phyloP scores from a whole-genome alignment of 73 alveolate genomes.

The Symbiodinium natans region DNA sequence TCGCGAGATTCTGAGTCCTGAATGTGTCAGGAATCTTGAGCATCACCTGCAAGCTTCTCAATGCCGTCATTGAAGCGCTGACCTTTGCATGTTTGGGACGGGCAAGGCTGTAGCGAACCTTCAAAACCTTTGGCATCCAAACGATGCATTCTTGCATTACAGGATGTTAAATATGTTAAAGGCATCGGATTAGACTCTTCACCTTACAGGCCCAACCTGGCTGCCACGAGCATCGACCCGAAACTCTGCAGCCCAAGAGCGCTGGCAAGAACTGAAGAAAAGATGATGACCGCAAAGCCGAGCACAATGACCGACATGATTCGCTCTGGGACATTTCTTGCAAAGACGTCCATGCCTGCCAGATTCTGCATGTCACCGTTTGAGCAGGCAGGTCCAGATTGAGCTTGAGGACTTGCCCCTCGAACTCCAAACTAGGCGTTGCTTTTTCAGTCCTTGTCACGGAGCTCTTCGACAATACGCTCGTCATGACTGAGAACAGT shows the following conservation, averaged over 20 bases:
- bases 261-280: constrained; percentile 75
- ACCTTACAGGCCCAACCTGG: too few species aligned
- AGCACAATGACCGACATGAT: constrained; percentile 88
- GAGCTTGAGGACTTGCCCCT: neutral
- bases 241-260: constrained; percentile 4
- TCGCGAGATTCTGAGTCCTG: neutral
- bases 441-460: too few species aligned
- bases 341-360: constrained; percentile 88
- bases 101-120: too few species aligned
- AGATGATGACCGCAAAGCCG: constrained; percentile 89
- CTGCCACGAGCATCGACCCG: too few species aligned
- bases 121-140: too few species aligned
- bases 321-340: constrained; percentile 67
- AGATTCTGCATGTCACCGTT: too few species aligned
- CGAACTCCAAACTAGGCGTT: too few species aligned
- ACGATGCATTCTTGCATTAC: too few species aligned
- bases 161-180: too few species aligned
- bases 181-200: too few species aligned
- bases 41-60: constrained; percentile 62
- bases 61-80: constrained; percentile 78
- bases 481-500: too few species aligned
- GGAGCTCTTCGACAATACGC: too few species aligned
- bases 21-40: neutral
- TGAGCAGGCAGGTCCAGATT: neutral
- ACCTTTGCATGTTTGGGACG: neutral